Evolutionary conservation across 306 rosid species (phyloP).

Genomic region (Vigna trinervia): DNA sequence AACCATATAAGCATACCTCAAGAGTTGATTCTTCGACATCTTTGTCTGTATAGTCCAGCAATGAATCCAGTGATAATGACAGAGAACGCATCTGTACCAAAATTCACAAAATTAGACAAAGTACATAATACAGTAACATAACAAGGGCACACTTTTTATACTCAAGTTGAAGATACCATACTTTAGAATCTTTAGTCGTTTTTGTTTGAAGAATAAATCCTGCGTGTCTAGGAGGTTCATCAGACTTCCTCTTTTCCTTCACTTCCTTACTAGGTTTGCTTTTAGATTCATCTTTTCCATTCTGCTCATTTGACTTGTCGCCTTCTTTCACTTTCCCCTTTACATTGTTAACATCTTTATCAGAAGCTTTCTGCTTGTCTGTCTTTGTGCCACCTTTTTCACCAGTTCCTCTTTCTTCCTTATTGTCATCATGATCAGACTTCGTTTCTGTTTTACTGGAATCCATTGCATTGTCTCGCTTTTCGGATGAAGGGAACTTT

Average conservation of each 20-base stretch:
- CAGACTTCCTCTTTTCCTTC: slow-evolving; percentile 81
- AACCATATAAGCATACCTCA: slow-evolving; percentile 67
- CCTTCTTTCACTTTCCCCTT: slow-evolving; percentile 66
- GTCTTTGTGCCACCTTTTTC: slow-evolving; percentile 56
- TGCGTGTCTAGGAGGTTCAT: slow-evolving; percentile 95
- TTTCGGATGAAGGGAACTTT: slow-evolving; percentile 49
- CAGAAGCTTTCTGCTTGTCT: slow-evolving; percentile 59
- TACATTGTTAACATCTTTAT: slow-evolving; percentile 52
- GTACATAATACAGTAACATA: slow-evolving; percentile 2
- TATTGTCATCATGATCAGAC: slow-evolving; percentile 59
- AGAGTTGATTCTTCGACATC: slow-evolving; percentile 90
- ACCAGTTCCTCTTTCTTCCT: slow-evolving; percentile 58
- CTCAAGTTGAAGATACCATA: slow-evolving; percentile 51
- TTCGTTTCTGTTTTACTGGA: slow-evolving; percentile 56
- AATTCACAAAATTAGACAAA: slow-evolving; percentile 34
- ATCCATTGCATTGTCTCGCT: slow-evolving; percentile 49
- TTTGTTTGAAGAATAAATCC: slow-evolving; percentile 84
- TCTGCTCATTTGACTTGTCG: slow-evolving; percentile 65
- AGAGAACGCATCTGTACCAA: slow-evolving; percentile 74
- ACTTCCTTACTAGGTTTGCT: slow-evolving; percentile 71
- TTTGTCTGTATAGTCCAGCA: slow-evolving; percentile 90
- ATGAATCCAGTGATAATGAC: slow-evolving; percentile 83
- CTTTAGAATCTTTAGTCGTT: slow-evolving; percentile 76
- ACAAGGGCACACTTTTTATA: neutral
- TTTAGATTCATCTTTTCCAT: slow-evolving; percentile 68